Evolutionary conservation across 805 yeast genomes (phyloP), one percentile per base, ranked within the genome.

Genomic region (Starmerella apis): DNA sequence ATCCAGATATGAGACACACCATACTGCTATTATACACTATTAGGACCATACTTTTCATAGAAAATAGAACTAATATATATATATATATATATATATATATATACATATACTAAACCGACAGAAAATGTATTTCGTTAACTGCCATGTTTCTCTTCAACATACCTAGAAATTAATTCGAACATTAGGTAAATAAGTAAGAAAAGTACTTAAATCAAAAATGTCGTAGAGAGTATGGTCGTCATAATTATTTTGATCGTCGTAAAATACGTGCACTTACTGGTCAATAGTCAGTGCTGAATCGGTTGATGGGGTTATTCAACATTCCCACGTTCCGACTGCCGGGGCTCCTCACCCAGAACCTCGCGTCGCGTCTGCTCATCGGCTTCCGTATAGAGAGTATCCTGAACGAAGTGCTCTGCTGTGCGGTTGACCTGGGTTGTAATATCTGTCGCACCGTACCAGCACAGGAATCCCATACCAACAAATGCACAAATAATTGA

Each of bases 391-490:
- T 32, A 47, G n/a, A 48, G 42, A 9, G 46, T 47, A 20, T 48
- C 51, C 32, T 50, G 49, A 16, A 57, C 43, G 42, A 54, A 19
- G 18, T 42, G 52, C 39, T 48, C 59, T 14, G 58, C 61, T 18
- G 39, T 46, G 24, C 51, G 38, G 31, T 52, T 51, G 20, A 48
- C 58, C 14, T 47, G 54, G n/a, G 22, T 39, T 18, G 50, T 22
- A 14, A 54, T 74, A 58, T 88, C 97, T 62, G 86, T 74, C 71
- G 84, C 68, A 70, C 98, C 98, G 68, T 90, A 92, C 66, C 80
- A 61, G 44, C 83, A 75, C 62, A 92, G 85, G 58, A 81, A 75
- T 50, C 70, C 71, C 68, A 88, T 70, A 67, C 98, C 98, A 18
- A 86, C 68, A 55, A 86, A 64, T 63, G 92, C 98, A 45, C 95